Percentiles rank a stretch among this genome's conserved stretches.
Evolutionary conservation across 768 basidiomycete genomes (phyloP).

Genomic region (Naganishia friedmannii): DNA sequence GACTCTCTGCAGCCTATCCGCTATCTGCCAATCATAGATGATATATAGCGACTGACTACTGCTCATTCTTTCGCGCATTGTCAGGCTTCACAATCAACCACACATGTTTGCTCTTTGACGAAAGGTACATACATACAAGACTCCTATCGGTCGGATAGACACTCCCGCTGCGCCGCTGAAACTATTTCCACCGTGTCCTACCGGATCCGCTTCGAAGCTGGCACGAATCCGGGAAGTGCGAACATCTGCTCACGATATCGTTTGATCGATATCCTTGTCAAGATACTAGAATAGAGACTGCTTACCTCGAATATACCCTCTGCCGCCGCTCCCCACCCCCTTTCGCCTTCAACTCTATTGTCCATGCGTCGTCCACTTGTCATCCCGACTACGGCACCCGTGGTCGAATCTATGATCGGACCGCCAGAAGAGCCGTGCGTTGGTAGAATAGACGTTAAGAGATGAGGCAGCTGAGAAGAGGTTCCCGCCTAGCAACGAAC

Average conservation of each 20-base stretch:
- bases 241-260: conserved; percentile 33
- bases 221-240: conserved; percentile 38
- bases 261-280: not conserved
- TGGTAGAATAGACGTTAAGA: conserved; percentile 61
- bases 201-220: conserved; percentile 27
- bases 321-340: conserved; percentile 65
- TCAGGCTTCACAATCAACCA: too few relatives aligned
- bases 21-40: too few relatives aligned
- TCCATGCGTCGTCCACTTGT: conserved; percentile 64
- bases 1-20: too few relatives aligned
- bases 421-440: conserved; percentile 69
- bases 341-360: conserved; percentile 58
- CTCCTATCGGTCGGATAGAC: too few relatives aligned
- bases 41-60: too few relatives aligned
- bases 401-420: conserved; percentile 64
- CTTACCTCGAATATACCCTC: conserved; percentile 66
- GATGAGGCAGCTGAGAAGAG: conserved; percentile 63
- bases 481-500: conserved; percentile 59
- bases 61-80: too few relatives aligned
- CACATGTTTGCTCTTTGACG: too few relatives aligned
- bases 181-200: not conserved
- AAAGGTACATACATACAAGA: too few relatives aligned
- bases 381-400: conserved; percentile 65
- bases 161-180: too few relatives aligned
- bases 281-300: not conserved